Evolutionary conservation across 306 rosid species (phyloP).

Genomic region (Vicia villosa): DNA sequence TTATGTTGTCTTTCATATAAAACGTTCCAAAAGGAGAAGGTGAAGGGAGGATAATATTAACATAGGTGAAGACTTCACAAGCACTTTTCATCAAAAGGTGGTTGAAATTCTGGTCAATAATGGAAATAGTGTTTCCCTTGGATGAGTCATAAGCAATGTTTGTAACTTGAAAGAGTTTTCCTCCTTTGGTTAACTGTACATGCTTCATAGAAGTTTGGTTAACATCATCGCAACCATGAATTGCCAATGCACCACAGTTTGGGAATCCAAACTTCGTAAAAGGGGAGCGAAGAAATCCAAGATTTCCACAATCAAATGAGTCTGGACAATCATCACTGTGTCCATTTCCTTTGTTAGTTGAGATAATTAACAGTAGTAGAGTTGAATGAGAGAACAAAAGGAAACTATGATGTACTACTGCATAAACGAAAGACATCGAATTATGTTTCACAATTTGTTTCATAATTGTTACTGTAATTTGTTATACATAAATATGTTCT

Average conservation of each 20-base stretch:
- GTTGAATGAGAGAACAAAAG: background rate
- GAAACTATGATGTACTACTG: background rate
- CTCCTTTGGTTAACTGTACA: constrained; percentile 2
- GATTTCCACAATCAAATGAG: constrained; percentile 39
- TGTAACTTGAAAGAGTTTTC: constrained; percentile 2
- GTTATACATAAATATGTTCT: background rate
- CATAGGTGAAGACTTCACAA: constrained; percentile 18
- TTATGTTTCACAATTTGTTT: background rate
- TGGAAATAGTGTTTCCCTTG: background rate
- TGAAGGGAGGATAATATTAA: constrained; percentile 20
- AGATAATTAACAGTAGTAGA: background rate
- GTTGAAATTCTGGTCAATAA: background rate
- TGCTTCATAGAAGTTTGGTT: background rate
- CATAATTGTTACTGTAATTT: background rate
- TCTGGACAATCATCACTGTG: background rate
- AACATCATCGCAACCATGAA: constrained; percentile 18
- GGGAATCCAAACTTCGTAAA: background rate
- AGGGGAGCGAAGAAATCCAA: constrained; percentile 24
- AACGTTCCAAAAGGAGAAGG: constrained; percentile 17
- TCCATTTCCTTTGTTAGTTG: background rate
- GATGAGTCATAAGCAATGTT: background rate
- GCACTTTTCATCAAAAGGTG: background rate
- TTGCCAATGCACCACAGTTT: constrained; percentile 36
- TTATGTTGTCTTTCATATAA: background rate
- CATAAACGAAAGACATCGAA: constrained; percentile 5